Base-by-base conservation (phyloP, 1,284 basidiomycete genomes). In the Marasmius tenuissimus region DNA sequence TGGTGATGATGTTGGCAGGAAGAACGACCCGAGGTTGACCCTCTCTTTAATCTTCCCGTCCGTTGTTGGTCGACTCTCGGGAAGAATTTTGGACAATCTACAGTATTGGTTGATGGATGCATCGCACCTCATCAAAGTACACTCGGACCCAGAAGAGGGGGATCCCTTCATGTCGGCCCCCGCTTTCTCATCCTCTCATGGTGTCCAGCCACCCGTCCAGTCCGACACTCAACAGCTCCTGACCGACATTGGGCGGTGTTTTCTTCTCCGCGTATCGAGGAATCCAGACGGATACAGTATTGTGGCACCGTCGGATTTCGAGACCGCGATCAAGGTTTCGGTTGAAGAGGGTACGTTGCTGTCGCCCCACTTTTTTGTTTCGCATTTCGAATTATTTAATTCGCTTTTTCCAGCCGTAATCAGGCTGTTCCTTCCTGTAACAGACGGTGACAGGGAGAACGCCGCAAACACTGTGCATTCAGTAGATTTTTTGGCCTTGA, bases 41-140 rank as follows among this genome's bases (percentile, higher is more conserved):
- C 37, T 54, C 20, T 18, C 20, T 11, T 20, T 54, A 9, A 5
- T n/a, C 16, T 5, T 54, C 27, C 33, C 33, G 16, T 38, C 34
- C 52, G 37, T 9, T 35, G 14, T 38, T 37, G 34, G 52, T 6
- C 6, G 52, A n/a, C 20, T 54, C 12, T 37, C 52, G 34, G 52
- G 52, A 10, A 16, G 20, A n/a, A 54, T 34, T 3, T 38, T 54
- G 34, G 52, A 54, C 37, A 38, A 38, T n/a, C 4, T 54, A 37
- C 52, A 54, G 18, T 54, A 38, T n/a, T 54, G 52, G 52, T 37
- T 14, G n/a, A 35, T 54, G 34, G 52, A 54, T 54, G 52, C 52
- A 20, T 18, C 52, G 1, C 34, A 54, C 38, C 16, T 54, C 12
- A 11, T 54, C 9, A 35, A 54, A 6, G 33, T 37, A 16, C 14